phyloP scores from a whole-genome alignment of 108 stramenopile genomes.

The Fragilaria radians region DNA sequence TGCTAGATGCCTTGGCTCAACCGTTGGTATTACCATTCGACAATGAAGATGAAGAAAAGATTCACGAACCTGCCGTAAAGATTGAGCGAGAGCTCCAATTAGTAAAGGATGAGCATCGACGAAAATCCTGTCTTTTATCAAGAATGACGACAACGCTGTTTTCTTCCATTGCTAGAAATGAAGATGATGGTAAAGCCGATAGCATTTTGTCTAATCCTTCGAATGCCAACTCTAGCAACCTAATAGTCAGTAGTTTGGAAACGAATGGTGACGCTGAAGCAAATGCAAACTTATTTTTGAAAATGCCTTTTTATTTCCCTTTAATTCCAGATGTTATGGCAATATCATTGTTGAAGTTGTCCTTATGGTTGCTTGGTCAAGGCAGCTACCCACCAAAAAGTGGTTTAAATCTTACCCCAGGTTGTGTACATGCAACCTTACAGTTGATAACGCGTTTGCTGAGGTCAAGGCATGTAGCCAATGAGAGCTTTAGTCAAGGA shows the following conservation, averaged over 20 bases:
- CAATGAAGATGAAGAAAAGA: conserved; percentile 23
- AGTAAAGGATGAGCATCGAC: conserved; percentile 50
- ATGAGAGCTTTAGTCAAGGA: conserved; percentile 55
- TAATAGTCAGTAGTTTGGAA: no score
- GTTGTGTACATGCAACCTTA: conserved; percentile 45
- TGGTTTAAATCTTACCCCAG: conserved; percentile 37
- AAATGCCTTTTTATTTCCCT: conserved; percentile 59
- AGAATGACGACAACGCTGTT: conserved; percentile 29
- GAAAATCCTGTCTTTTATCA: conserved; percentile 28
- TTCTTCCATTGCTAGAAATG: conserved; percentile 30
- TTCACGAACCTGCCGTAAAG: no score
- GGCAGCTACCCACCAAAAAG: conserved; percentile 18
- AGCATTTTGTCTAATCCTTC: no score
- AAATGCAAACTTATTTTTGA: conserved; percentile 16
- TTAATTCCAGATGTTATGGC: conserved; percentile 37
- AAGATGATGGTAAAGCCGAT: conserved; percentile 15
- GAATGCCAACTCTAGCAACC: no score
- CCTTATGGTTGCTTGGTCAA: conserved; percentile 53
- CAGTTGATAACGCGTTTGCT: conserved; percentile 70
- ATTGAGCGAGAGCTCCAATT: conserved; percentile 37
- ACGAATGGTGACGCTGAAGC: no score
- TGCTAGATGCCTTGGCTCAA: conserved; percentile 78
- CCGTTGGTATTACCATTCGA: conserved; percentile 45
- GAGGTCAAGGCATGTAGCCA: conserved; percentile 51
- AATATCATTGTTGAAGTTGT: conserved; percentile 50